Evolutionary conservation across 1,284 basidiomycete species (phyloP).

Genomic region (Ceratobasidium sp.): DNA sequence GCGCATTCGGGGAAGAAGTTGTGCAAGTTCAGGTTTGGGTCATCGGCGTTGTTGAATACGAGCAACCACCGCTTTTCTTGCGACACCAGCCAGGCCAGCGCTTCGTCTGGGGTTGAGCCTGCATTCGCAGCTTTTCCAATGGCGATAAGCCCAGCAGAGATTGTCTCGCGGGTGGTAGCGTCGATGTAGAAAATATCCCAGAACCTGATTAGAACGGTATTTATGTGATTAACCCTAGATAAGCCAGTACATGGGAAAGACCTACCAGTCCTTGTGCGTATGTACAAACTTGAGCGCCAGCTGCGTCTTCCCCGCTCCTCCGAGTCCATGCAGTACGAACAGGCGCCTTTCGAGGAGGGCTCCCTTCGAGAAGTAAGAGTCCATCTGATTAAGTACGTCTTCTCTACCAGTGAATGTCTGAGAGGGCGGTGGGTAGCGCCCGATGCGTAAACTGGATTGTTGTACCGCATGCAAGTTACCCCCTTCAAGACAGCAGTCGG

Average conservation of each 20-base stretch:
- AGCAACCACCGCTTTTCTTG: slow-evolving; percentile 8
- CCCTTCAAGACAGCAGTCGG: neutral
- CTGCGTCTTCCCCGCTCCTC: slow-evolving; percentile 29
- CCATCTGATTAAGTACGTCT: neutral
- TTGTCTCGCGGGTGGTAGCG: slow-evolving; percentile 6
- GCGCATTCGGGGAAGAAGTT: neutral
- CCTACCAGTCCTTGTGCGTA: neutral
- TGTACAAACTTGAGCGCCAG: slow-evolving; percentile 7
- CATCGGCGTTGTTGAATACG: slow-evolving; percentile 12
- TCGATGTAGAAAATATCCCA: slow-evolving; percentile 15
- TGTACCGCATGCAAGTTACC: no score
- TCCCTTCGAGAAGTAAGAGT: neutral
- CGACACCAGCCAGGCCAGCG: slow-evolving; percentile 23
- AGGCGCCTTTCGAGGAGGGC: neutral
- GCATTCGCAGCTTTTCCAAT: slow-evolving; percentile 1
- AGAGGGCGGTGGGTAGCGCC: neutral
- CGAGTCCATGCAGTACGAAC: slow-evolving; percentile 16
- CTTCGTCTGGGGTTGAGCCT: neutral
- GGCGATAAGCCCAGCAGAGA: neutral
- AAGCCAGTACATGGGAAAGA: no score
- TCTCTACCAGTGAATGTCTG: neutral
- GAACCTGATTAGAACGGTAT: neutral
- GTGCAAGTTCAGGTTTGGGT: neutral
- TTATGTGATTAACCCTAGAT: no score
- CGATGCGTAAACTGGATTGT: neutral